Percentiles rank a stretch among this genome's conserved stretches.
Conservation (phyloP, 2,329 filamentous ascomycete species). For the Ramichloridium luteum region DNA sequence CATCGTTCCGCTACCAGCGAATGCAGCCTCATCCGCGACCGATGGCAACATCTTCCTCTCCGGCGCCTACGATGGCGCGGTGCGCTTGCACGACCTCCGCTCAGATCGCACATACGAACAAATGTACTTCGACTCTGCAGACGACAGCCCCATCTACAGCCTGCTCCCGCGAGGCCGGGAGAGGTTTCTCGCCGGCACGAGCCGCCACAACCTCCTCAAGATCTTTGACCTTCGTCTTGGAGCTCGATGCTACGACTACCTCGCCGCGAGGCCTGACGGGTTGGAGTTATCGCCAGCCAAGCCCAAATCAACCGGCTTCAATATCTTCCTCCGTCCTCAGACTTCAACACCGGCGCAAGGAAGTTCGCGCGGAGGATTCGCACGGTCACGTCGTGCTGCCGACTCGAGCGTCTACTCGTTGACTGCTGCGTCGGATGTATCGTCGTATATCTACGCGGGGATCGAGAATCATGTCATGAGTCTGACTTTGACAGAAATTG, state of each 20-base stretch:
- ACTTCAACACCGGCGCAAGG: too few relatives aligned
- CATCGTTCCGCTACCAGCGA: slow-evolving; percentile 29
- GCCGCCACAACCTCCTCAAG: slow-evolving; percentile 47
- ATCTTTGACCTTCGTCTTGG: slow-evolving; percentile 49
- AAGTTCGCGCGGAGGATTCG: too few relatives aligned
- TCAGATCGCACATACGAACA: slow-evolving; percentile 35
- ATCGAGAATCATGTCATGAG: slow-evolving; percentile 34
- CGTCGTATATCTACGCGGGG: slow-evolving; percentile 36
- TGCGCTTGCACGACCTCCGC: slow-evolving; percentile 50
- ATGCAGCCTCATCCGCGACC: slow-evolving; percentile 14
- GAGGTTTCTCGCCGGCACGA: slow-evolving; percentile 44
- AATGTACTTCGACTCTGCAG: slow-evolving; percentile 43
- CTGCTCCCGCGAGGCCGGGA: slow-evolving; percentile 45
- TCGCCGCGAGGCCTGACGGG: slow-evolving; percentile 12
- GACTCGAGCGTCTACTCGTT: slow-evolving; percentile 38
- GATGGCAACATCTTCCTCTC: slow-evolving; percentile 44
- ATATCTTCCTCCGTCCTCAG: slow-evolving; percentile 37
- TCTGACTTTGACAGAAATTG: slow-evolving; percentile 32
- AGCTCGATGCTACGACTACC: slow-evolving; percentile 21
- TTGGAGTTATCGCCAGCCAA: slow-evolving; percentile 1
- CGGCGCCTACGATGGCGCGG: slow-evolving; percentile 46
- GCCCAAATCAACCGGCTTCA: slow-evolving; percentile 28
- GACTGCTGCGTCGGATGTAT: slow-evolving; percentile 33
- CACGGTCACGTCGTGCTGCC: slow-evolving; percentile 3
- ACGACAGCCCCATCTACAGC: slow-evolving; percentile 47